Base-by-base conservation (phyloP, 2,329 filamentous ascomycete species). In the Lachnellula arida region DNA sequence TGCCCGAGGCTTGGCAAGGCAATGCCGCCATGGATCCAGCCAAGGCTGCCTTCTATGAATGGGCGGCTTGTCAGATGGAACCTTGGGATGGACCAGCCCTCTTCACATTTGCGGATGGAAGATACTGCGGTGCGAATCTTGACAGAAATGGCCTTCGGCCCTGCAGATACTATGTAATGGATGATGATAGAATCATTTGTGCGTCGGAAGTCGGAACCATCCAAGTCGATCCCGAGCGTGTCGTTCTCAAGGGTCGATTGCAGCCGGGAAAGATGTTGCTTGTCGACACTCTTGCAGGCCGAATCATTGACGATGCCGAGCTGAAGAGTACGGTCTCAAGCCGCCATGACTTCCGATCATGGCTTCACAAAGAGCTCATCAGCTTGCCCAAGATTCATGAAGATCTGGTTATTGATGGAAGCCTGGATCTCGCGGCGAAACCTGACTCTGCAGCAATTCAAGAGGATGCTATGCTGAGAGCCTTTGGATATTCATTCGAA, bases 51-150 rank as follows among this genome's bases (percentile, higher is more conserved):
- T 97, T 97, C 76, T 97, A 97, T 75, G 92, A 97, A 73, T 97
- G 93, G 91, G 93, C 93, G 68, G 92, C 91, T 63, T 97, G 93
- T 74, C 89, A 96, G 79, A 97, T 97, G 93, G 93, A 97, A 78
- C 92, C 93, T 15, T 97, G 93, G 93, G 93, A 97, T 74, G 93
- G 93, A 17, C 93, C 93, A 35, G 93, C 93, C 54, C 84, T 97
- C 34, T 97, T 97, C 79, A 97, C 92, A 6, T 97, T 97, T 74
- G 91, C 93, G 28, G 93, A 97, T 72, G 93, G 93, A 59, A 87
- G 93, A 60, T 97, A 94, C 80, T 97, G 93, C 69, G 93, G 93
- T 81, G 93, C 93, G 64, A 97, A 97, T 73, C 81, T 97, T 23
- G 93, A 97, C 76, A 86, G 93, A 74, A 97, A 97, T 70, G 93